Conservation (phyloP, 2,329 filamentous ascomycete species). For the Calonectria montana region DNA sequence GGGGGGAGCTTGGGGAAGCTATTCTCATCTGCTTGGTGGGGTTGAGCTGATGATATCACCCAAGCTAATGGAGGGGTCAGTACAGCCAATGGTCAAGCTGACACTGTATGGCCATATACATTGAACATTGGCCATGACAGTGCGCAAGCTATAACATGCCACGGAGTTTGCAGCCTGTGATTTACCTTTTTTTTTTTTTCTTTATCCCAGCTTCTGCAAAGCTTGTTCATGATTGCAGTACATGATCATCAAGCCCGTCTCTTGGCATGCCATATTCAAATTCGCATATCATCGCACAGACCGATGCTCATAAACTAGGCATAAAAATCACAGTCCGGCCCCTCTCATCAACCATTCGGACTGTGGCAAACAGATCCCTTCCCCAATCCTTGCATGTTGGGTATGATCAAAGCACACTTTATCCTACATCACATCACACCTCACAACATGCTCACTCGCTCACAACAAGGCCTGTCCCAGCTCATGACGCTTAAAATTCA, state of each 20-base stretch:
- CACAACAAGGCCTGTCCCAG: background rate
- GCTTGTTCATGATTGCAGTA: background rate
- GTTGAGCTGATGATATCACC: constrained; percentile 45
- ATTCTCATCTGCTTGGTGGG: constrained; percentile 25
- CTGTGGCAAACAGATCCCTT: background rate
- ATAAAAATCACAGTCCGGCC: background rate
- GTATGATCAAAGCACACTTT: background rate
- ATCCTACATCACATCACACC: background rate
- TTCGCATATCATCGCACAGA: background rate
- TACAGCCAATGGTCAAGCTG: constrained; percentile 22
- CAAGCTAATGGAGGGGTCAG: constrained; percentile 42
- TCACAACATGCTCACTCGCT: background rate
- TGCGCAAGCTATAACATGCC: background rate
- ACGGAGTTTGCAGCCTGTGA: constrained; percentile 22
- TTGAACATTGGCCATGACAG: constrained; percentile 8
- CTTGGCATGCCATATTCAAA: background rate
- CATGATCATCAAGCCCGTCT: background rate
- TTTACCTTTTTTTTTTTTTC: background rate
- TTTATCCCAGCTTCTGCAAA: background rate
- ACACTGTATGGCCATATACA: constrained; percentile 32
- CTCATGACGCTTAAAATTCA: background rate
- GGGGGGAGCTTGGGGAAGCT: constrained; percentile 46
- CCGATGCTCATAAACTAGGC: background rate
- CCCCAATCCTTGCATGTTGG: background rate
- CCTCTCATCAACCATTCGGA: background rate